Evolutionary conservation across 2,329 filamentous ascomycete genomes (phyloP), one percentile per base, ranked within the genome.

Genomic region (Penicillium sp.): DNA sequence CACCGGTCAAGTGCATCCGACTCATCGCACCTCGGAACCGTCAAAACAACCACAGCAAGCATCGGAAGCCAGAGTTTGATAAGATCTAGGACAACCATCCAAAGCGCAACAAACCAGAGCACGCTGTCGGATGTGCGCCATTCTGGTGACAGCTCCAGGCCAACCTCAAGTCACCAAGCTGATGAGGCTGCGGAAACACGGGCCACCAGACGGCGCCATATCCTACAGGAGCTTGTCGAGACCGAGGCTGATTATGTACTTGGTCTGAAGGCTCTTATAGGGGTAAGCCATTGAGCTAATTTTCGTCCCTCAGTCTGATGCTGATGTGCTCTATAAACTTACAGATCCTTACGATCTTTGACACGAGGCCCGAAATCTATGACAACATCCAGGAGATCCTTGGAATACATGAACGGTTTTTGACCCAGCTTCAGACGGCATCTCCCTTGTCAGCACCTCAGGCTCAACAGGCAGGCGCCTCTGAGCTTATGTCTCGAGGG

Each of bases 221-320:
- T 96, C 38, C 75, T 97, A 35, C 89, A 94, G 68, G 94, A 97
- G 74, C 78, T 97, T 48, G 85, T 97, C 57, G 82, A 77, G 54
- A 96, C 92, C 0, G 94, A 97, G 72, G 89, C 94, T 69, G 85
- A 87, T 65, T 97, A 97, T 69, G 86, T 97, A 64, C 85, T 87
- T 16, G 93, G 96, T 65, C 74, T 97, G 55, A 90, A 90, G 64
- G 91, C 94, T 61, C 78, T 97, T 56, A 88, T 89, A 69, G 91
- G 95, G 74, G 92, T 93, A 76, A 68, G 85, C 52, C 21, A 39
- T 12, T 29, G 3, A 35, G 16, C 16, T 8, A 5, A 29, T 35
- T 35, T 7, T 4, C 0, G 16, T 18, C 0, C n/a, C 34, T 27
- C 16, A 3, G n/a, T 40, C 47, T 49, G n/a, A 52, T 39, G n/a